Conservation (phyloP, 768 basidiomycete genomes). For the Dacryopinax primogenitus region DNA sequence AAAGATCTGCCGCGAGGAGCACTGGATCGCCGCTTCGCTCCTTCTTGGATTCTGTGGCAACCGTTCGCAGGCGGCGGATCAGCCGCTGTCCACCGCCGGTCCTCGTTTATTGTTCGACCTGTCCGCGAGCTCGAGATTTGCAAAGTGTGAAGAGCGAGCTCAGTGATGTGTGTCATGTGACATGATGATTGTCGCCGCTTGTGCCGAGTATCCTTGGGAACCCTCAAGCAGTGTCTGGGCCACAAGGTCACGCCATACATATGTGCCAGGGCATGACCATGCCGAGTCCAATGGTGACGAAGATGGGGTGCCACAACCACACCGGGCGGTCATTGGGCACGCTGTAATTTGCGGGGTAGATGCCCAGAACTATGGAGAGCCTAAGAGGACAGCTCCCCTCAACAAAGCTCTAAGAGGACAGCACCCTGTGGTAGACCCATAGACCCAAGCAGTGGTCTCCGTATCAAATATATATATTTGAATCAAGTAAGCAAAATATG, state of each 20-base stretch:
- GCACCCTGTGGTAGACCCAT: too few relatives aligned
- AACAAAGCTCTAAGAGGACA: too few relatives aligned
- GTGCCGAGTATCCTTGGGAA: not conserved
- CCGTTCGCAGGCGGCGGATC: not conserved
- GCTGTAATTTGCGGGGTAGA: not conserved
- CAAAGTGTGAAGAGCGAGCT: too few relatives aligned
- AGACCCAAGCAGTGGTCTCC: too few relatives aligned
- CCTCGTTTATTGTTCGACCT: not conserved
- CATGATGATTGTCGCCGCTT: not conserved
- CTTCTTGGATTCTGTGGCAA: not conserved
- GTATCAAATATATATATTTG: too few relatives aligned
- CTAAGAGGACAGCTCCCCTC: too few relatives aligned
- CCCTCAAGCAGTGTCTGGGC: too few relatives aligned
- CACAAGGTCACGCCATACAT: too few relatives aligned
- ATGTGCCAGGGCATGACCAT: too few relatives aligned
- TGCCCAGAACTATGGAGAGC: not conserved
- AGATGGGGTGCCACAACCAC: not conserved
- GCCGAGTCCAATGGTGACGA: not conserved
- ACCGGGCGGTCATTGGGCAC: not conserved
- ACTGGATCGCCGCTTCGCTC: not conserved
- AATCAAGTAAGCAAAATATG: too few relatives aligned
- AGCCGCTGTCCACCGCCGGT: not conserved
- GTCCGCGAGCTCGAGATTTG: too few relatives aligned
- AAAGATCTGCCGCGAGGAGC: not conserved
- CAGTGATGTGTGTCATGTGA: not conserved